These are phyloP conservation scores for Glycine latifolia DNA, from an alignment of 306 rosid species.

Conservation along the genomic window DNA sequence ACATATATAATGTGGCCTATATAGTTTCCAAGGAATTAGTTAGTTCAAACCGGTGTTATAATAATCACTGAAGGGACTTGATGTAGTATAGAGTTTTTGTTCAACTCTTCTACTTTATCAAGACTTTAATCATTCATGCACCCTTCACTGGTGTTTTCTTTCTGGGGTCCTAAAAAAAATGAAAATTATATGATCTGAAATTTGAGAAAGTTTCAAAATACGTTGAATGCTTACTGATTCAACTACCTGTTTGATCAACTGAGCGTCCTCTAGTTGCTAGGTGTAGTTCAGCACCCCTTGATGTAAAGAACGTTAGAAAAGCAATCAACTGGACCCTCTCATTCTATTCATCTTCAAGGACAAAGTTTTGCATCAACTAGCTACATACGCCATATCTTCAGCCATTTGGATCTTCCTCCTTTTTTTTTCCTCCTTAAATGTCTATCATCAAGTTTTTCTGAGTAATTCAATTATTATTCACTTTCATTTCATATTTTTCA, in stretches of 20 bases:
- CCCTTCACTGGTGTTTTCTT: neutral
- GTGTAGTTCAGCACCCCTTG: neutral
- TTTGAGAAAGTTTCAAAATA: neutral
- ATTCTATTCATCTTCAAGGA: neutral
- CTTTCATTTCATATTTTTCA: too few relatives aligned
- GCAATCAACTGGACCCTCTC: constrained; percentile 5
- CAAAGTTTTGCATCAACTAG: constrained; percentile 10
- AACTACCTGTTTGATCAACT: neutral
- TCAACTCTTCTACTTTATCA: neutral
- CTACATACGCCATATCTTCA: neutral
- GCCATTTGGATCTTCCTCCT: neutral
- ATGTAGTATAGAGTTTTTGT: neutral
- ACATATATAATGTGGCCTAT: too few relatives aligned
- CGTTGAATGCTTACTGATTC: neutral
- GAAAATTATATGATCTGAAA: too few relatives aligned
- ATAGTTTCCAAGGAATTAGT: neutral
- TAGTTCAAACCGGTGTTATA: too few relatives aligned
- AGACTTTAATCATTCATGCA: too few relatives aligned
- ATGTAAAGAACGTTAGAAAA: neutral
- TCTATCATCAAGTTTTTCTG: too few relatives aligned
- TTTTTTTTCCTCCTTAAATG: neutral
- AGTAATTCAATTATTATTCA: too few relatives aligned
- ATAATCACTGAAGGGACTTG: neutral
- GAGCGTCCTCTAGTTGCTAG: neutral
- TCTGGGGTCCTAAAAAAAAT: too few relatives aligned